Conservation (phyloP, 129 eudicot genomes). For the Centella asiatica region DNA sequence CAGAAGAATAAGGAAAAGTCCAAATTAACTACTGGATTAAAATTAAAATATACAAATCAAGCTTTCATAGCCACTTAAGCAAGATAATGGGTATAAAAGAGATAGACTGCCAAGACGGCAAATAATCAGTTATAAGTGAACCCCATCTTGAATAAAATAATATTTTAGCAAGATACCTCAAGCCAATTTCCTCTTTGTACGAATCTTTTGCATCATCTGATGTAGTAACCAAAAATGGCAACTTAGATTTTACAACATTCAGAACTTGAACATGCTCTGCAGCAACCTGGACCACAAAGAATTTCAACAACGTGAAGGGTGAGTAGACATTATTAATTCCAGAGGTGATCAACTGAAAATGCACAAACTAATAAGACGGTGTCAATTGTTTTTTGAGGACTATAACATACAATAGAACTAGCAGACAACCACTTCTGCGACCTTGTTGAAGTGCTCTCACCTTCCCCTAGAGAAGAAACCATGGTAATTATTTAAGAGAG, state of each 20-base stretch:
- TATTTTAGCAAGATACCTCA: conserved; percentile 40
- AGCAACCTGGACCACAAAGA: conserved; percentile 51
- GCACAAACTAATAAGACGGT: no score
- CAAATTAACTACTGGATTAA: neutral
- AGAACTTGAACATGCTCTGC: conserved; percentile 72
- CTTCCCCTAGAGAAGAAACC: no score
- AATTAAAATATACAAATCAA: neutral
- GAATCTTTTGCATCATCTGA: conserved; percentile 75
- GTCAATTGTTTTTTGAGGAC: no score
- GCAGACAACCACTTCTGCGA: neutral
- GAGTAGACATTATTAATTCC: neutral
- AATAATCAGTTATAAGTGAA: neutral
- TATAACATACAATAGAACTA: no score
- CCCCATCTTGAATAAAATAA: neutral
- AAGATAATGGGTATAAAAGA: neutral
- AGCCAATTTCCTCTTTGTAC: conserved; percentile 78
- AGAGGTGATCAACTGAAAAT: neutral
- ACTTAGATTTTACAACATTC: conserved; percentile 67
- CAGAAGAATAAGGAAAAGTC: neutral
- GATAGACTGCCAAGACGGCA: neutral
- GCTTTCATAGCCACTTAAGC: neutral
- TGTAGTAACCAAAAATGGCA: conserved; percentile 91
- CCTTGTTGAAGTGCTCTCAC: no score
- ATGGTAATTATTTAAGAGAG: no score
- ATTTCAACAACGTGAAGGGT: neutral